Base-by-base conservation (phyloP, 73 alveolate genomes). In the Tetrahymena malaccensis region DNA sequence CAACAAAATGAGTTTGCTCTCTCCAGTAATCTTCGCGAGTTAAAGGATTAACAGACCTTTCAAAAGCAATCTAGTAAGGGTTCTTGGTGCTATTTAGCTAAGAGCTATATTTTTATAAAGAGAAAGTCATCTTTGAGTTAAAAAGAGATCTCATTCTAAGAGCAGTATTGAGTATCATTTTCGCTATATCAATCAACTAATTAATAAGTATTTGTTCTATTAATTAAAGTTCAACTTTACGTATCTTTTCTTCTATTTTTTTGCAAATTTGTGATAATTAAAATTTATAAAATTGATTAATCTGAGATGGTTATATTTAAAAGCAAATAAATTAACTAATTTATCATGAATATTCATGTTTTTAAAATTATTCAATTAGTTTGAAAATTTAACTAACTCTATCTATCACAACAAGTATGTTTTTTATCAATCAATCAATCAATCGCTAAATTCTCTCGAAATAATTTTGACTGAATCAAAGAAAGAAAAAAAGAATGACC, bases 1-100 rank as follows among this genome's bases (percentile, higher is more conserved):
- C 96, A 33, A 89, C 96, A 34, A 85, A 85, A 43, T 84, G 58
- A 55, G 95, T 40, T 95, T 95, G 93, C 85, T 95, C 96, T 43
- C 84, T 83, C 95, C 95, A 93, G 70, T 40, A 93, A 40, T 93
- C 85, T 43, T 93, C 95, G 27, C 95, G 37, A 40, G 95, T 93
- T 21, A n/a, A 25, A 33, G 95, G 95, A 34, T 93, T 43, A 33
- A 35, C 35, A n/a, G 95, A 43, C 38, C 95, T 93, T 35, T 93
- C 85, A 37, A 40, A 93, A 19, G 95, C 95, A 37, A 93, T 35
- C 31, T 93, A 34, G 43, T 93, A 93, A 40, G 95, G 43, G 38
- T 93, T 93, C 85, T 58, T 58, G 85, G 85, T 1, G 85, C n/a
- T 58, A 31, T 58, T 58, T 31, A 58, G n/a, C n/a, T 58, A 11